Evolutionary conservation across 148 eudicot species (phyloP).

Genomic region (Silene conica): DNA sequence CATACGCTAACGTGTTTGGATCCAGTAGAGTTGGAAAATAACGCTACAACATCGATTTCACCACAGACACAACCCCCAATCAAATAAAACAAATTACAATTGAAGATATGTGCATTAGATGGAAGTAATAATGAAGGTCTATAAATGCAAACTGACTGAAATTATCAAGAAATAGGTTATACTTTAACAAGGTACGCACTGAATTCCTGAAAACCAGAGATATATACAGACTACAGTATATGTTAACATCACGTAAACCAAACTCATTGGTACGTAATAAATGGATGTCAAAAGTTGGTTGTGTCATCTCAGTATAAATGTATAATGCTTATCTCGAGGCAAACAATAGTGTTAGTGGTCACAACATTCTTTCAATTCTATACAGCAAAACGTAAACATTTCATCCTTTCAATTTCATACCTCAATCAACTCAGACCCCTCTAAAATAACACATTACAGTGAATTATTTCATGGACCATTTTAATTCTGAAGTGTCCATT

Average conservation of each 20-base stretch:
- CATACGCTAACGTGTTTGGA: too few species aligned
- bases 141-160: constrained; percentile 14
- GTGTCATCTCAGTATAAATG: constrained; percentile 25
- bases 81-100: not conserved
- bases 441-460: not conserved
- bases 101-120: not conserved
- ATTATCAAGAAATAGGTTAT: not conserved
- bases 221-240: not conserved
- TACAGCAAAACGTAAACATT: constrained; percentile 4
- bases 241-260: constrained; percentile 26
- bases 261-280: constrained; percentile 16
- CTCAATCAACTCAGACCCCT: constrained; percentile 17
- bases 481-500: not conserved
- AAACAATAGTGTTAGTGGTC: constrained; percentile 14
- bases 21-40: too few species aligned
- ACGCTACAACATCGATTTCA: too few species aligned
- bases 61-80: not conserved
- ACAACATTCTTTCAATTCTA: constrained; percentile 20
- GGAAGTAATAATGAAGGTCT: not conserved
- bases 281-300: constrained; percentile 20
- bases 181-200: not conserved
- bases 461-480: not conserved
- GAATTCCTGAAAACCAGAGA: constrained; percentile 12
- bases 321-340: constrained; percentile 22
- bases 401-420: not conserved